Base-by-base conservation (phyloP, 495 filamentous ascomycete genomes). In the Tuber aestivum region DNA sequence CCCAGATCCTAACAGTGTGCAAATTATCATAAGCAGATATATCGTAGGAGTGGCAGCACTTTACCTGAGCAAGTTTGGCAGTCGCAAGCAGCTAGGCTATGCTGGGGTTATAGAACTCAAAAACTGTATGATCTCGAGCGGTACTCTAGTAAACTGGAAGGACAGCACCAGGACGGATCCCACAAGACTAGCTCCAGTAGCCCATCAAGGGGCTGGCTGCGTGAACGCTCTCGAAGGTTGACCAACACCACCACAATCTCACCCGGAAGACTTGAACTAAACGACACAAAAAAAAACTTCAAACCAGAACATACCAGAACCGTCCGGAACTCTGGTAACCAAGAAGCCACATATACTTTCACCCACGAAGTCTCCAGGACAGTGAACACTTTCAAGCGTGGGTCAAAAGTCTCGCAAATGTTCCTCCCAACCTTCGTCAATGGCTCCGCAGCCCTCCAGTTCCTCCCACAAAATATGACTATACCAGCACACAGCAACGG, bases 171-270 rank as follows among this genome's bases (percentile, higher is more conserved):
- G 75, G 50, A 82, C 83, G 1, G 83, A 83, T 69, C 74, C 81
- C 27, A 73, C 83, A 16, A 82, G 84, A 56, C 84, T 89, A 10
- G 88, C 87, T 1, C 87, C 89, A 1, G 86, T 90, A 10, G 79
- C 85, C 6, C 88, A 91, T 76, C 87, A 89, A 76, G 89, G 89
- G 32, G 86, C 81, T 56, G 89, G 89, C 21, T 83, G 90, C 35
- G 83, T 90, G 44, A 86, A 90, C 77, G 88, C 87, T 14, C 87
- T 86, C 78, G 86, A 89, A 45, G 87, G 87, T 86, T 88, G n/a
- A 85, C 87, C 76, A 83, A 86, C 20, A 87, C 85, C 9, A 89
- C 87, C 7, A 83, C 87, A 21, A 82, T 89, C 70, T 86, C 85
- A 79, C 84, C 86, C 21, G 87, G 86, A 40, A 88, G 85, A 78